A percentile compares a stretch with the other conserved stretches of the same genome.
These are phyloP conservation scores for Zymoseptoria tritici DNA, from an alignment of 2,329 filamentous ascomycete species.

Conservation along the genomic window DNA sequence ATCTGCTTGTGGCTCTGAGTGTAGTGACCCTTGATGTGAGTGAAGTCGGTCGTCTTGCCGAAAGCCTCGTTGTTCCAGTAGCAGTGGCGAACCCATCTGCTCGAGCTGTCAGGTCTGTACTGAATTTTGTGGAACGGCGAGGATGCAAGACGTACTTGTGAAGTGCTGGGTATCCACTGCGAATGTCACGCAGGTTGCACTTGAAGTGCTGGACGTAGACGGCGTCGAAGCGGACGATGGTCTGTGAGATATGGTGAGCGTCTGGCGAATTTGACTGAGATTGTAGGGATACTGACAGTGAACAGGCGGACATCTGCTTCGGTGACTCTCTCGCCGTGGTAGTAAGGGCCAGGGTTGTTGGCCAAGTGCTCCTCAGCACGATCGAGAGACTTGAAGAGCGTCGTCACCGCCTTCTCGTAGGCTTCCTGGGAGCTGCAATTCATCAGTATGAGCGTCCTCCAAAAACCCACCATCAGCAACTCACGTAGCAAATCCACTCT, in stretches of 20 bases:
- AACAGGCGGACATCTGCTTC: slow-evolving; percentile 46
- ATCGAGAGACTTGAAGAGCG: slow-evolving; percentile 44
- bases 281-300: slow-evolving; percentile 24
- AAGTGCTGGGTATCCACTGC: slow-evolving; percentile 71
- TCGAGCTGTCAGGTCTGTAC: neutral
- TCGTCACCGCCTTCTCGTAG: slow-evolving; percentile 40
- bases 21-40: slow-evolving; percentile 85
- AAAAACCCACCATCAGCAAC: slow-evolving; percentile 1
- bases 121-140: neutral
- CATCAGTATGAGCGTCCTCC: neutral
- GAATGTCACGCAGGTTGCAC: slow-evolving; percentile 78
- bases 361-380: slow-evolving; percentile 39
- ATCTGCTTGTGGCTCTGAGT: slow-evolving; percentile 60
- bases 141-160: slow-evolving; percentile 43
- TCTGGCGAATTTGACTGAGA: neutral
- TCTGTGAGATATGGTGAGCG: slow-evolving; percentile 22
- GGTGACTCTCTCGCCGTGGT: slow-evolving; percentile 40
- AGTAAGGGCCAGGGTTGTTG: slow-evolving; percentile 38
- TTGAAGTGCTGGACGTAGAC: slow-evolving; percentile 57
- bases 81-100: slow-evolving; percentile 65
- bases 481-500: slow-evolving; percentile 44
- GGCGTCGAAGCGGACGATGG: slow-evolving; percentile 54
- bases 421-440: slow-evolving; percentile 38
- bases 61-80: slow-evolving; percentile 83
- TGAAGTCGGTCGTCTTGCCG: slow-evolving; percentile 74